Conservation (phyloP, 371 early-diverging fungal species). For the Mortierella sp. region DNA sequence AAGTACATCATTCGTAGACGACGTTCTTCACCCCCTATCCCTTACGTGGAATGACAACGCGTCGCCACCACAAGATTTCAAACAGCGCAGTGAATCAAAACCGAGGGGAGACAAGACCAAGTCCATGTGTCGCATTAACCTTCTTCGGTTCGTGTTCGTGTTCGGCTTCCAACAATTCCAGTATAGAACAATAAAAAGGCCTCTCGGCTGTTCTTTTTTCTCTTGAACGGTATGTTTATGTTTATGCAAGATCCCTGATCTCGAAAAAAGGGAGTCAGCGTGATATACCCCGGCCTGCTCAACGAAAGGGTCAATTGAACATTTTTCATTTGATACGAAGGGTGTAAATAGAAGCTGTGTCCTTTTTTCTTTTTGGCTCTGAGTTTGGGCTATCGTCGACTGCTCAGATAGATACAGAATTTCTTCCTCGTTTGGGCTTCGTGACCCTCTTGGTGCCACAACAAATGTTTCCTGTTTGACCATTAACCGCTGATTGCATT, state of each 20-base stretch:
- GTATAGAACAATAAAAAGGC: neutral
- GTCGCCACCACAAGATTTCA: neutral
- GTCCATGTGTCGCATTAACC: neutral
- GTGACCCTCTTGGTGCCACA: neutral
- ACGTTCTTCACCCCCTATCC: neutral
- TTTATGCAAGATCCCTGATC: neutral
- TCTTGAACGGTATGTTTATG: neutral
- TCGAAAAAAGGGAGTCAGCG: neutral
- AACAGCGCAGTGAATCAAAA: slow-evolving; percentile 3
- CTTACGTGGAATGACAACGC: neutral
- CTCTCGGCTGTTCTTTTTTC: neutral
- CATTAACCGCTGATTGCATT: neutral
- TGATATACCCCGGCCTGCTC: neutral
- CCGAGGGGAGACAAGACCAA: neutral
- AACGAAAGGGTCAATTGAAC: neutral
- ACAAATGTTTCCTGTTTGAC: neutral
- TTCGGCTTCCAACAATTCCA: neutral
- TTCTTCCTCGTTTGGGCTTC: neutral
- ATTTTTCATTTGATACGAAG: no score
- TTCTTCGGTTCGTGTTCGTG: neutral
- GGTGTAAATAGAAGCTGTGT: no score
- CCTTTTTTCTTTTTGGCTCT: no score
- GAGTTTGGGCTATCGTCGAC: neutral
- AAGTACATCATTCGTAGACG: no score
- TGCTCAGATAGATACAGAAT: slow-evolving; percentile 2